Evolutionary conservation across 2,329 filamentous ascomycete genomes (phyloP), one percentile per base, ranked within the genome.

Genomic region (Colletotrichum incanum): DNA sequence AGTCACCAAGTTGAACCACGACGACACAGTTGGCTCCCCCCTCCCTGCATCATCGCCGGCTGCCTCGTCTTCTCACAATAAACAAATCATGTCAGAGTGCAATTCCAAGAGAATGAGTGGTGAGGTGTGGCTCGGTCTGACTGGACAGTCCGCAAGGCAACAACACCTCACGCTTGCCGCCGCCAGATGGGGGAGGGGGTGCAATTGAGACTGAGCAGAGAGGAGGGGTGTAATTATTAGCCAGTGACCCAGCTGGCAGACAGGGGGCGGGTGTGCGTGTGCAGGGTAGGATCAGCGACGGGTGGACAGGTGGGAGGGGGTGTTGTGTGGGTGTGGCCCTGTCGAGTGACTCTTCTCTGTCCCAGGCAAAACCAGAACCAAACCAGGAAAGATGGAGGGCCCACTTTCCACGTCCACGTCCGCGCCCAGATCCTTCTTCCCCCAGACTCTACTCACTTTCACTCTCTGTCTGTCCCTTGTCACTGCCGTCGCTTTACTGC

Each of bases 391-490:
- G 56, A 37, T 50, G 50, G 50, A 28, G 20, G 64, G 41, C 37
- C 68, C 68, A 71, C 68, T 68, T 58, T 71, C 68, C 52, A 65
- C 61, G 61, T 66, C 67, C 37, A 71, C 67, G 63, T 66, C 52
- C 59, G 50, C 65, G 49, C 50, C 49, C 65, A 54, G 28, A 34
- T 50, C 65, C 64, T 56, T 59, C 39, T 26, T 43, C 47, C 49
- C 61, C 49, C 61, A 39, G 61, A 64, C 61, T 64, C 37, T 62
- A 20, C 31, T 50, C 59, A 37, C n/a, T 18, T 14, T 26, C 39
- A 23, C 58, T 47, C 59, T 34, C n/a, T 34, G 23, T 47, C 43
- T 14, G 26, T 34, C 31, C 43, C 55, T 50, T 62, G 43, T 52
- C 43, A 41, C 23, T 63, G 45, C 37, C 45, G 45, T 41, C 45